Evolutionary conservation across 2,329 filamentous ascomycete species (phyloP).

Genomic region (Dothistroma septosporum): DNA sequence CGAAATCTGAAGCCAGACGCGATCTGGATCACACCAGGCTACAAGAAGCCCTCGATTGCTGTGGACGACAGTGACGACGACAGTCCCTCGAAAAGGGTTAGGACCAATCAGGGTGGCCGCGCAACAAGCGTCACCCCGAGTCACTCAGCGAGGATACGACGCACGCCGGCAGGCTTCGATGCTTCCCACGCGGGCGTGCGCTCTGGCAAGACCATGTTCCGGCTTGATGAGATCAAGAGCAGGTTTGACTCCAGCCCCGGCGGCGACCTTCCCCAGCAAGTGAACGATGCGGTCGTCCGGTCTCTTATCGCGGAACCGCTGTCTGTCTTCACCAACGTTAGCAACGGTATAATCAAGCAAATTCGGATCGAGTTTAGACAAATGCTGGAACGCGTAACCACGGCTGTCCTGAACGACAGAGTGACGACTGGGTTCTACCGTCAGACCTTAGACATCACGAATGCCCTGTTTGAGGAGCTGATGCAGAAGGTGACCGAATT

Average conservation of each 20-base stretch:
- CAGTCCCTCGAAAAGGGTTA: constrained; percentile 34
- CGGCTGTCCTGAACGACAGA: constrained; percentile 32
- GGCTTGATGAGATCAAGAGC: constrained; percentile 31
- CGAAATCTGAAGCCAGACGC: constrained; percentile 29
- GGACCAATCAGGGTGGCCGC: constrained; percentile 18
- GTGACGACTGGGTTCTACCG: constrained; percentile 31
- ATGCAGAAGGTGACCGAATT: constrained; percentile 27
- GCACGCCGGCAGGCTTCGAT: background rate
- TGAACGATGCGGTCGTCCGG: background rate
- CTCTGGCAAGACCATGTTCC: constrained; percentile 29
- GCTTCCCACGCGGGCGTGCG: background rate
- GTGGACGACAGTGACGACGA: constrained; percentile 22
- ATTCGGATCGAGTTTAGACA: constrained; percentile 27
- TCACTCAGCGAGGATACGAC: background rate
- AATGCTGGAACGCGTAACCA: constrained; percentile 16
- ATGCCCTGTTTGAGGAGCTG: constrained; percentile 28
- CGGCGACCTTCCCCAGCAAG: constrained; percentile 32
- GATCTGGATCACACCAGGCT: constrained; percentile 25
- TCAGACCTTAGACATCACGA: constrained; percentile 26
- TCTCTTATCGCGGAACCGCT: constrained; percentile 32
- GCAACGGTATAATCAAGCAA: constrained; percentile 29
- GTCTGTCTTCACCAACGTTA: constrained; percentile 30
- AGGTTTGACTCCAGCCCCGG: constrained; percentile 28
- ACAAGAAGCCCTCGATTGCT: constrained; percentile 12
- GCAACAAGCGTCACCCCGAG: constrained; percentile 5